A percentile compares a stretch with the other conserved stretches of the same genome.
Conservation (phyloP, 805 yeast genomes). For the Cephaloascus albidus region DNA sequence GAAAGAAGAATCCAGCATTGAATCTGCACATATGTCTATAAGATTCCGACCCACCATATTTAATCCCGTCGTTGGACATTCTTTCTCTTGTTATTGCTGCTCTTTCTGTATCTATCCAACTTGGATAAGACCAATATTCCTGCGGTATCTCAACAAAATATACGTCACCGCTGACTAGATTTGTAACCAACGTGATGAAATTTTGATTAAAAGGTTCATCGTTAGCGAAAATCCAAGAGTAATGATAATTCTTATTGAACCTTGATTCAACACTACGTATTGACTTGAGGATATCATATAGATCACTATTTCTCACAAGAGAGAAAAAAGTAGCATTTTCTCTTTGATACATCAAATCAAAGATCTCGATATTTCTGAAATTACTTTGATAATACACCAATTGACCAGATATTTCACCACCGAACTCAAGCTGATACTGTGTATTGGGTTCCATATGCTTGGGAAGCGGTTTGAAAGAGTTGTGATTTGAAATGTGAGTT, state of each 20-base stretch:
- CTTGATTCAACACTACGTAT: conserved; percentile 16
- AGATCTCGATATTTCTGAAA: too few species aligned
- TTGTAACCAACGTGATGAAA: conserved; percentile 28
- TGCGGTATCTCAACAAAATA: conserved; percentile 29
- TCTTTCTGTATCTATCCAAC: conserved; percentile 19
- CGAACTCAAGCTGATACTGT: not conserved
- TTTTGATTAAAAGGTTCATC: conserved; percentile 33
- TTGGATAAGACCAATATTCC: conserved; percentile 30
- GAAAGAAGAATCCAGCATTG: conserved; percentile 55
- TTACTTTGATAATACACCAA: not conserved
- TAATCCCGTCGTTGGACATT: conserved; percentile 14
- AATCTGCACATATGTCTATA: conserved; percentile 67
- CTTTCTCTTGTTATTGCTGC: conserved; percentile 13
- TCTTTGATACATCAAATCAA: too few species aligned
- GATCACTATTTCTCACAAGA: conserved; percentile 1
- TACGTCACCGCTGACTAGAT: conserved; percentile 32
- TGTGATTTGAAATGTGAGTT: too few species aligned
- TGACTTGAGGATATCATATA: conserved; percentile 2
- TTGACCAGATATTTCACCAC: not conserved
- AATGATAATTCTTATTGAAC: conserved; percentile 25
- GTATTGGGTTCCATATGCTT: not conserved
- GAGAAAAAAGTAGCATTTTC: conserved; percentile 1
- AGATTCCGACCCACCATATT: conserved; percentile 38
- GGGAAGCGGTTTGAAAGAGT: too few species aligned
- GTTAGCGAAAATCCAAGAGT: conserved; percentile 35